Conservation (phyloP, 331 rosid species). For the Quercus lobata region DNA sequence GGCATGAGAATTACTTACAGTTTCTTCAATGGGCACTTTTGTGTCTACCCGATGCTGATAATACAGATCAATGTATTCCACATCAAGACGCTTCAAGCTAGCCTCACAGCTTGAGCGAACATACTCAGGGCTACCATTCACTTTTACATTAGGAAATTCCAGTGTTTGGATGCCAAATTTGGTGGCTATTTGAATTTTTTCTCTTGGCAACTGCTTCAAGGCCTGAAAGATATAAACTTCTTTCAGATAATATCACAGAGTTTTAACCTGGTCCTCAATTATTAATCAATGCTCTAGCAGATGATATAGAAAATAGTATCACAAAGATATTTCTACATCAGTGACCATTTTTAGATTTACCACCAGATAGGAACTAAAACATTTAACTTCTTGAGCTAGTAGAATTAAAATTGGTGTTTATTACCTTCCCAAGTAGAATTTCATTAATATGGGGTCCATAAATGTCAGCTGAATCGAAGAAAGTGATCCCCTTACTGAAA, state of each 20-base stretch:
- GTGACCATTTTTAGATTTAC: neutral
- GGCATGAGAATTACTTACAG: conserved; percentile 16
- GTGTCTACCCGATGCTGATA: conserved; percentile 51
- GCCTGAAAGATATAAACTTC: conserved; percentile 21
- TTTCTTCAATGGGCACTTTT: conserved; percentile 47
- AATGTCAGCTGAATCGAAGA: neutral
- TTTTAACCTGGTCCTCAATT: neutral
- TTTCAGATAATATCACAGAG: neutral
- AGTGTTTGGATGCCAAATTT: conserved; percentile 27
- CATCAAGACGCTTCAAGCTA: conserved; percentile 49
- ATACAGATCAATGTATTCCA: conserved; percentile 51
- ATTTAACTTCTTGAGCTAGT: neutral
- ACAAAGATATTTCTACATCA: neutral
- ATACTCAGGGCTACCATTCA: conserved; percentile 33
- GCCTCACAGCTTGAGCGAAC: conserved; percentile 45
- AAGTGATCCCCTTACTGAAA: conserved; percentile 5
- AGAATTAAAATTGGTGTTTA: neutral
- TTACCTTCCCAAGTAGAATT: neutral
- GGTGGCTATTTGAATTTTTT: conserved; percentile 36
- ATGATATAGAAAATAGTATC: neutral
- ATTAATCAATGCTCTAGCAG: neutral
- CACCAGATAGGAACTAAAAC: neutral
- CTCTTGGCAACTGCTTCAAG: conserved; percentile 33
- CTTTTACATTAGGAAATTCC: neutral
- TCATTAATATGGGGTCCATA: neutral